Base-by-base conservation (phyloP, 306 rosid genomes). In the Vicia faba region DNA sequence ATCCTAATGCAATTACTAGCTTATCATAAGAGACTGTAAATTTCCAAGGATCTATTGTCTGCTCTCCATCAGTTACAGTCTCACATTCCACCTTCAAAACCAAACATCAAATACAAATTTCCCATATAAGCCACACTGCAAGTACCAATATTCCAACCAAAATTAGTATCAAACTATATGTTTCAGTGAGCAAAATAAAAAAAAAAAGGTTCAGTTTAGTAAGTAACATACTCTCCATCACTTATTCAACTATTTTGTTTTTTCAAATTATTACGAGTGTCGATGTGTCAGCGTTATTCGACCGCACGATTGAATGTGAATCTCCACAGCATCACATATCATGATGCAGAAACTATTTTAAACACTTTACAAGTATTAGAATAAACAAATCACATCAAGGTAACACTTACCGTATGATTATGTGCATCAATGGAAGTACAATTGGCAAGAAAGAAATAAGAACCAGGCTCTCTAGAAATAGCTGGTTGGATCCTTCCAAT, bases 371-470 rank as follows among this genome's bases (percentile, higher is more conserved):
- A 45, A 45, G 10, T 45, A 14, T 3, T 14, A 45, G 46, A 18
- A 19, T 19, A 19, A 49, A 48, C 9, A 19, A 50, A 50, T 9
- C 26, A 19, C 20, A 51, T 19, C 58, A 20, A 20, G 8, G 2
- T 20, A 20, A 44, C 74, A 13, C 38, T 26, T 16, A 90, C 97
- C 95, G 26, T 11, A 55, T 87, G 96, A 14, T 85, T 79, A 39
- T 89, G 78, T 25, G 85, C 15, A 41, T 86, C 81, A 39, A 92
- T 70, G 44, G 61, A 61, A 57, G 79, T 80, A 69, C 96, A 89
- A 31, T 85, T 89, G 12, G 98, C 84, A n/a, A 92, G 96, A 83
- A 87, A 92, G 83, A 92, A 92, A 75, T 78, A 92, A 5, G 98
- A 92, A 8, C 92, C 96, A 7, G 98, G 91, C 39, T 92, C 91